Conservation (phyloP, 2,329 filamentous ascomycete species). For the Aspergillus quadricinctus region DNA sequence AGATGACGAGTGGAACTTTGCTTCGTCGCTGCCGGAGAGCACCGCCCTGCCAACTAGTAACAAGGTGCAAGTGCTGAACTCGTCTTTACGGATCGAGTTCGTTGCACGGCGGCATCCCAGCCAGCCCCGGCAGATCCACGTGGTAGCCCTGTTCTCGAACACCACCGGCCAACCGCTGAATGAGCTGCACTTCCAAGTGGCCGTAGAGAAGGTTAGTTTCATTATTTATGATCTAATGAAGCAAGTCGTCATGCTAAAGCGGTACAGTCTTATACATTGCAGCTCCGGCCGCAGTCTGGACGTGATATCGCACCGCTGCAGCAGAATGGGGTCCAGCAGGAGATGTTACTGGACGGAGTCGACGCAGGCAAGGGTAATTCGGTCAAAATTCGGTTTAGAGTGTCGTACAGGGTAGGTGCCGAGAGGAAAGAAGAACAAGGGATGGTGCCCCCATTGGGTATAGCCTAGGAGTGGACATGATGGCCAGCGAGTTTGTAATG, state of each 20-base stretch:
- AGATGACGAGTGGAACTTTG: constrained; percentile 93
- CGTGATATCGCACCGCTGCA: constrained; percentile 67
- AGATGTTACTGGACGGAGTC: constrained; percentile 72
- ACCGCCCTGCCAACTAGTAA: constrained; percentile 55
- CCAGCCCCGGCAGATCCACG: constrained; percentile 56
- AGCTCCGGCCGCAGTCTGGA: constrained; percentile 80
- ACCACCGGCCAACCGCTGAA: constrained; percentile 65
- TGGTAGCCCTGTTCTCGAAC: constrained; percentile 82
- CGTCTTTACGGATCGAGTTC: constrained; percentile 68
- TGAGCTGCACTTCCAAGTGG: constrained; percentile 84
- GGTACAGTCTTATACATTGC: constrained; percentile 68
- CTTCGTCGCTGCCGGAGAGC: constrained; percentile 71
- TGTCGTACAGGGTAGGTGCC: constrained; percentile 68
- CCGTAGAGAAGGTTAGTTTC: constrained; percentile 76
- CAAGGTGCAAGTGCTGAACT: constrained; percentile 64
- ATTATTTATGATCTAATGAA: not conserved
- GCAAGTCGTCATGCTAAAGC: constrained; percentile 6
- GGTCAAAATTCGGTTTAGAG: constrained; percentile 89
- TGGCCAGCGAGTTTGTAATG: not conserved
- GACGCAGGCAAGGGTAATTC: constrained; percentile 66
- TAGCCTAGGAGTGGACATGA: constrained; percentile 50
- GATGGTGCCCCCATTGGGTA: constrained; percentile 72
- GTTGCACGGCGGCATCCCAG: constrained; percentile 57
- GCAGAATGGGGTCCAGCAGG: constrained; percentile 74
- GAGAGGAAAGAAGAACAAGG: constrained; percentile 71